Conservation (phyloP, 352 stramenopile genomes). For the Globisporangium canariense region DNA sequence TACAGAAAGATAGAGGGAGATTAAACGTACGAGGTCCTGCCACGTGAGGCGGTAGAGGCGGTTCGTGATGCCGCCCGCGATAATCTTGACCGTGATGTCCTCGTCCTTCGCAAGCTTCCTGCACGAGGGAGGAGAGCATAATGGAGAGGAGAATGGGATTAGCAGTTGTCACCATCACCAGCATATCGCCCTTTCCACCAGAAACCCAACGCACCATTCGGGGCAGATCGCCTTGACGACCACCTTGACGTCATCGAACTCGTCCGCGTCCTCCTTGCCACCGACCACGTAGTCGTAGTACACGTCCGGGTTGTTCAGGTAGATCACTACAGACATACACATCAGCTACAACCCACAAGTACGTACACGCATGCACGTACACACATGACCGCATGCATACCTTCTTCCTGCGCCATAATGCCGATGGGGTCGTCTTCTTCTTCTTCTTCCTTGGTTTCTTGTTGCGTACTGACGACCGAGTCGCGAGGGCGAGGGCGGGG, state of each 20-base stretch:
- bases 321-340: slow-evolving; percentile 39
- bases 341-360: background rate
- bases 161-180: background rate
- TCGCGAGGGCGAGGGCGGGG: slow-evolving; percentile 11
- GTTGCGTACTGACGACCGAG: slow-evolving; percentile 7
- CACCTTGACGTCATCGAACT: slow-evolving; percentile 81
- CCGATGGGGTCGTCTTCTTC: slow-evolving; percentile 7
- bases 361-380: background rate
- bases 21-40: slow-evolving; percentile 41
- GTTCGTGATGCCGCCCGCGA: slow-evolving; percentile 92
- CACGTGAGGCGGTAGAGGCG: slow-evolving; percentile 86
- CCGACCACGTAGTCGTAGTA: slow-evolving; percentile 74
- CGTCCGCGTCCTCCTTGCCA: slow-evolving; percentile 51
- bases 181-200: background rate
- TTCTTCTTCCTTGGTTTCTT: slow-evolving; percentile 16
- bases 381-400: slow-evolving; percentile 1
- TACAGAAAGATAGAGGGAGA: background rate
- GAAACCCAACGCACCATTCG: slow-evolving; percentile 36
- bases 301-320: slow-evolving; percentile 77
- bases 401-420: slow-evolving; percentile 10
- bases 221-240: slow-evolving; percentile 65
- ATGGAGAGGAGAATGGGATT: background rate
- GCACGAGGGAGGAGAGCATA: background rate
- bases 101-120: slow-evolving; percentile 51
- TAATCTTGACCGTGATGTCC: slow-evolving; percentile 82